Percentiles rank a stretch among this genome's conserved stretches.
Evolutionary conservation across 345 rosid genomes (phyloP).

Genomic region (Rhizophora mangle): DNA sequence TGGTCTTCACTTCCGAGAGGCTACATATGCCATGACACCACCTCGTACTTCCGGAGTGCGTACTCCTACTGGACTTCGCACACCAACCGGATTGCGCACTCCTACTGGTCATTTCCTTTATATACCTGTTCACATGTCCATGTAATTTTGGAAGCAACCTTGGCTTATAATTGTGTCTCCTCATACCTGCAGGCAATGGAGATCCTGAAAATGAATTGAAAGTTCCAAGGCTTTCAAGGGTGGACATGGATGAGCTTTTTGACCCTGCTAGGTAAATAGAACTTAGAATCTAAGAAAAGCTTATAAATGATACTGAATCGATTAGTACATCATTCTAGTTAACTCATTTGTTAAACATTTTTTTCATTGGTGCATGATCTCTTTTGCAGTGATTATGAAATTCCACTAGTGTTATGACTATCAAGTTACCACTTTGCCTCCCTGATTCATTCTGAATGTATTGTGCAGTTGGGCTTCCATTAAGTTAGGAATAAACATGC

Average conservation of each 20-base stretch:
- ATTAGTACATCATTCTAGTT: no score
- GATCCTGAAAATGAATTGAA: constrained; percentile 35
- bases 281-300: not conserved
- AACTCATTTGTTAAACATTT: no score
- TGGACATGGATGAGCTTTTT: constrained; percentile 49
- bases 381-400: not conserved
- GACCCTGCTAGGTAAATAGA: constrained; percentile 61
- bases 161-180: constrained; percentile 4
- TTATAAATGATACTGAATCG: not conserved
- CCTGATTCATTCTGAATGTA: constrained; percentile 12
- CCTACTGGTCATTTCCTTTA: constrained; percentile 37
- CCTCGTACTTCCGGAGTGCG: constrained; percentile 46
- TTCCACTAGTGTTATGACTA: not conserved
- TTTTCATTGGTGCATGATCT: no score
- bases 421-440: not conserved
- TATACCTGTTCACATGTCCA: not conserved
- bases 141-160: constrained; percentile 12
- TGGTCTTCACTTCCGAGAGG: constrained; percentile 80
- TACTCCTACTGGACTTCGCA: constrained; percentile 52
- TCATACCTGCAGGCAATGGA: constrained; percentile 38
- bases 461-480: constrained; percentile 62
- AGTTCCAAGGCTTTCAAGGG: constrained; percentile 53
- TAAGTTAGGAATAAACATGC: constrained; percentile 71
- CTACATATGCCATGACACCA: constrained; percentile 26
- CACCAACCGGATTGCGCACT: constrained; percentile 15